Percentiles rank a stretch among this genome's conserved stretches.
phyloP scores from a whole-genome alignment of 257 asterid species.

The Mentha longifolia region DNA sequence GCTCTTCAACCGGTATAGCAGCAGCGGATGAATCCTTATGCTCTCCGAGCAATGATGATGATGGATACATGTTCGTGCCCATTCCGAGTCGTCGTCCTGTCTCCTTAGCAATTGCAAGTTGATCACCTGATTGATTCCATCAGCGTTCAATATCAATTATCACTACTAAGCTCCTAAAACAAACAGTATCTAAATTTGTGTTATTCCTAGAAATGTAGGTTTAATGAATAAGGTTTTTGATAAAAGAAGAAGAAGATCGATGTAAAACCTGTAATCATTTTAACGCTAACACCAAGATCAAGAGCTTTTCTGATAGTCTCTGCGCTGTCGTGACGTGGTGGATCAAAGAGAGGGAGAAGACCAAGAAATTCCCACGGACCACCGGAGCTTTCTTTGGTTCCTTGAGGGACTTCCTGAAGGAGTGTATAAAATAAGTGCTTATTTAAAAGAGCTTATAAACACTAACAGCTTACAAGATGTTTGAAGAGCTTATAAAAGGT shows the following conservation, averaged over 20 bases:
- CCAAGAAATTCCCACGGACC: conserved; percentile 72
- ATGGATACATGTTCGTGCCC: conserved; percentile 79
- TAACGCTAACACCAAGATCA: conserved; percentile 72
- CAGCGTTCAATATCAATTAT: no score
- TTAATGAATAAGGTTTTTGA: no score
- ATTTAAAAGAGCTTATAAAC: no score
- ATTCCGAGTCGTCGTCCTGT: conserved; percentile 70
- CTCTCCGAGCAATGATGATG: conserved; percentile 58
- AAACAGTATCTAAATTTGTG: no score
- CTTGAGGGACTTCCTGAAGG: conserved; percentile 53
- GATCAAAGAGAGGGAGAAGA: conserved; percentile 72
- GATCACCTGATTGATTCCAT: conserved; percentile 46
- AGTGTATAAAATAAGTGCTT: no score
- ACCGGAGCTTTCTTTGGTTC: conserved; percentile 56
- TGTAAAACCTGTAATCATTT: conserved; percentile 74
- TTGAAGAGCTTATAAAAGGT: no score
- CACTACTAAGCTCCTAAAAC: no score
- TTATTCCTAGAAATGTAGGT: background rate
- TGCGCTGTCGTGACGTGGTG: conserved; percentile 71
- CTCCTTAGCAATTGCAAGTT: conserved; percentile 65
- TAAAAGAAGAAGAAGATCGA: no score
- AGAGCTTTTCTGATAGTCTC: conserved; percentile 68
- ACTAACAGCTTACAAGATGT: no score
- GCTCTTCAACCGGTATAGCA: conserved; percentile 59
- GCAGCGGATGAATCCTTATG: conserved; percentile 51